Percentiles rank a stretch among this genome's conserved stretches.
phyloP scores from a whole-genome alignment of 768 basidiomycete species.

The Tephrocybe sp. region DNA sequence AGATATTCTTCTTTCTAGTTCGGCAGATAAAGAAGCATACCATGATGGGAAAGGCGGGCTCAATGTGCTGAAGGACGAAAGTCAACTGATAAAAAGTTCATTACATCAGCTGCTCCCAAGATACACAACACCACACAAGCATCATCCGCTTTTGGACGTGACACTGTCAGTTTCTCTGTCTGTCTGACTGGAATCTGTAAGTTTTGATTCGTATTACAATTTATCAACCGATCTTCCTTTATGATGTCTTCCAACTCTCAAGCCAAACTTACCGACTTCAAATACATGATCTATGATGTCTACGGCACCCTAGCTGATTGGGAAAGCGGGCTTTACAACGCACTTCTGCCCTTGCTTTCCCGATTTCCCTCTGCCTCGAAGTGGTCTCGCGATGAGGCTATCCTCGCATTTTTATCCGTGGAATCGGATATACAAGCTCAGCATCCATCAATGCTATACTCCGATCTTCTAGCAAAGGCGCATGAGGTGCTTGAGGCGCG shows the following conservation, averaged over 20 bases:
- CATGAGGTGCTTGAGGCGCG: conserved; percentile 35
- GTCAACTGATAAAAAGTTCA: background rate
- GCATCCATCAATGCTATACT: conserved; percentile 57
- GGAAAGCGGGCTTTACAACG: conserved; percentile 64
- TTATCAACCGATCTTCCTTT: no score
- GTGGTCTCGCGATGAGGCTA: conserved; percentile 50
- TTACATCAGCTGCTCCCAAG: conserved; percentile 4
- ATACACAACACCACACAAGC: background rate
- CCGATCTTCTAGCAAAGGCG: conserved; percentile 54
- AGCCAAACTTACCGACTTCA: conserved; percentile 38
- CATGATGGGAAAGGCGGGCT: background rate
- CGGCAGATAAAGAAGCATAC: background rate
- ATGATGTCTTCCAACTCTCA: conserved; percentile 1
- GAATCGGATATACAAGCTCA: conserved; percentile 58
- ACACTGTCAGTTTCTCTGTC: no score
- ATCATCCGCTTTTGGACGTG: background rate
- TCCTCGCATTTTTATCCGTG: conserved; percentile 47
- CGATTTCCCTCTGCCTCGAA: conserved; percentile 33
- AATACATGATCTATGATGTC: conserved; percentile 69
- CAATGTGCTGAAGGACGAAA: background rate
- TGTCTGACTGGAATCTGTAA: no score
- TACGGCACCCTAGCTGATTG: conserved; percentile 80
- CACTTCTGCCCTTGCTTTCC: conserved; percentile 49
- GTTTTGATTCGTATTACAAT: no score
- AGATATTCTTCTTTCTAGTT: background rate